A percentile compares a stretch with the other conserved stretches of the same genome.
phyloP scores from a whole-genome alignment of 345 rosid genomes.

The Populus nigra region DNA sequence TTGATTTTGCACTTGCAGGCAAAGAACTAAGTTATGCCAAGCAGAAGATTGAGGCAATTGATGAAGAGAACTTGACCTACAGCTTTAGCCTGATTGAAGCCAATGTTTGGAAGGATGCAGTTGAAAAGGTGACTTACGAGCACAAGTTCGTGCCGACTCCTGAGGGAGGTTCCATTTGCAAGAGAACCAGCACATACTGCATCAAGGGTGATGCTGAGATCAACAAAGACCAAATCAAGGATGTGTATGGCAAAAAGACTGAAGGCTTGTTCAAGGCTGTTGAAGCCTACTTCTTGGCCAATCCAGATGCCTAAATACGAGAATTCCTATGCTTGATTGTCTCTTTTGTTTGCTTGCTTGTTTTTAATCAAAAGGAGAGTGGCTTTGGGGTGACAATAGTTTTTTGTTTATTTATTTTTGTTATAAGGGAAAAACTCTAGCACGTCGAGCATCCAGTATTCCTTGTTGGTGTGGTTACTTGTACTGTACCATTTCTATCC shows the following conservation, averaged over 20 bases:
- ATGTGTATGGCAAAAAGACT: background rate
- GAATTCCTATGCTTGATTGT: background rate
- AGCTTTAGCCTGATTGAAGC: background rate
- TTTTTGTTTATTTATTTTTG: background rate
- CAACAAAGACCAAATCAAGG: background rate
- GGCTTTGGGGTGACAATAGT: background rate
- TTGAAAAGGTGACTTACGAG: background rate
- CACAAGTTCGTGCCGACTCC: background rate
- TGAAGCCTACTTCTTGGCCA: background rate
- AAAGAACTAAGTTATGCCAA: background rate
- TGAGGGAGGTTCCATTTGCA: slow-evolving; percentile 1
- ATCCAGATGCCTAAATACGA: background rate
- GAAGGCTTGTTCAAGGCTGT: slow-evolving; percentile 3
- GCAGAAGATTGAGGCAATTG: background rate
- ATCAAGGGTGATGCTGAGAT: background rate
- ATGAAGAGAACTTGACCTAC: background rate
- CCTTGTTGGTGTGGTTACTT: background rate
- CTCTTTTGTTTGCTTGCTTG: background rate
- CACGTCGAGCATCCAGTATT: too few species aligned
- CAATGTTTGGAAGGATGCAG: background rate
- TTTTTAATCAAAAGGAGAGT: too few species aligned
- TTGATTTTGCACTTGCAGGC: background rate
- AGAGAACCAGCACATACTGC: background rate
- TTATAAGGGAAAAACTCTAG: too few species aligned
- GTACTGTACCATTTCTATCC: background rate